Percentiles rank a stretch among this genome's conserved stretches.
Evolutionary conservation across 2,329 filamentous ascomycete genomes (phyloP).

Genomic region (Fusarium proliferatum): DNA sequence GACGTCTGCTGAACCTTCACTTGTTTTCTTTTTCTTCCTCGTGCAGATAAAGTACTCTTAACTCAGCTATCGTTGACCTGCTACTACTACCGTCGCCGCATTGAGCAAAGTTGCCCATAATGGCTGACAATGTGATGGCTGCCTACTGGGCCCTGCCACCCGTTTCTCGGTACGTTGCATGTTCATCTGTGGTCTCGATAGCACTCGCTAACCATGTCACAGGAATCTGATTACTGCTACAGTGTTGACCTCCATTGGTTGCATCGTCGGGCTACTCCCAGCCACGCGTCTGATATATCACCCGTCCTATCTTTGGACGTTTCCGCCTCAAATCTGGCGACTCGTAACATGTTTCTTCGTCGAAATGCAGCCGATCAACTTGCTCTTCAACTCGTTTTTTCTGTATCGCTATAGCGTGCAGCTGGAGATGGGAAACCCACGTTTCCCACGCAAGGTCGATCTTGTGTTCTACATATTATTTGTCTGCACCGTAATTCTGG

Average conservation of each 20-base stretch:
- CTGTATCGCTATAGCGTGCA: slow-evolving; percentile 81
- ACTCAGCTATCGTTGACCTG: slow-evolving; percentile 29
- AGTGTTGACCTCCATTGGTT: slow-evolving; percentile 68
- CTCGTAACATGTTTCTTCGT: slow-evolving; percentile 56
- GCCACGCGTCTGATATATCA: slow-evolving; percentile 64
- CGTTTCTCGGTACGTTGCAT: slow-evolving; percentile 54
- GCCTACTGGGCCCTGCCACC: slow-evolving; percentile 55
- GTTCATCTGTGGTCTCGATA: neutral
- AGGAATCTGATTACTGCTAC: slow-evolving; percentile 75
- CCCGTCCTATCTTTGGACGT: slow-evolving; percentile 62
- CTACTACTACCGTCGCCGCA: slow-evolving; percentile 8
- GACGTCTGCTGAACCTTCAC: slow-evolving; percentile 14
- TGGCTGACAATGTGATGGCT: slow-evolving; percentile 48
- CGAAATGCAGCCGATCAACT: slow-evolving; percentile 53
- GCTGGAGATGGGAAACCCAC: slow-evolving; percentile 76
- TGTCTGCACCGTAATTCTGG: slow-evolving; percentile 76
- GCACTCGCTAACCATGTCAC: slow-evolving; percentile 39
- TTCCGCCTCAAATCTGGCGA: slow-evolving; percentile 59
- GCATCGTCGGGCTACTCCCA: slow-evolving; percentile 66
- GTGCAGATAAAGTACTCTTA: slow-evolving; percentile 9
- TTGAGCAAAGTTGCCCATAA: slow-evolving; percentile 50
- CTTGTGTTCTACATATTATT: slow-evolving; percentile 85
- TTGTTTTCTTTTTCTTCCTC: slow-evolving; percentile 9
- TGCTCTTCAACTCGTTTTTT: slow-evolving; percentile 80
- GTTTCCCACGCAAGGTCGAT: slow-evolving; percentile 81